Percentiles rank a stretch among this genome's conserved stretches.
phyloP scores from a whole-genome alignment of 371 early-diverging fungal genomes.

The Lichtheimia hyalospora region DNA sequence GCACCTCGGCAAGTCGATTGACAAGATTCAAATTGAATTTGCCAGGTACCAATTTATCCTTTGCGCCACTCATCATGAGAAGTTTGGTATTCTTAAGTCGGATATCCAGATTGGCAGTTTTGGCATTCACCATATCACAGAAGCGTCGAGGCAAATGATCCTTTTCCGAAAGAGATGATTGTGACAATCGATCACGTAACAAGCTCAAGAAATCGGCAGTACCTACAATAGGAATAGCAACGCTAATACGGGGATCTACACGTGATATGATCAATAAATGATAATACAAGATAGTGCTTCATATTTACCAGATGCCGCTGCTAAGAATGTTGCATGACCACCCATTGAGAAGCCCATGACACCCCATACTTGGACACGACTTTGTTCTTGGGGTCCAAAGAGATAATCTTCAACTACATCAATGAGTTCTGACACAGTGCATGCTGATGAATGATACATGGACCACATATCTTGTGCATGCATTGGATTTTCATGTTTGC shows the following conservation, averaged over 20 bases:
- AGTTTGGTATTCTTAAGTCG: slow-evolving; percentile 28
- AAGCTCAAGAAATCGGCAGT: slow-evolving; percentile 32
- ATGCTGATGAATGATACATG: slow-evolving; percentile 37
- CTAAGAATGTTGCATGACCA: slow-evolving; percentile 55
- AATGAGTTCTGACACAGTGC: slow-evolving; percentile 49
- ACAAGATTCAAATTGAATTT: slow-evolving; percentile 23
- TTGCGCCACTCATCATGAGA: slow-evolving; percentile 34
- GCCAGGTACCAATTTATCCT: slow-evolving; percentile 34
- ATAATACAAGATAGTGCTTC: not conserved
- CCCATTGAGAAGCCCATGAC: slow-evolving; percentile 57
- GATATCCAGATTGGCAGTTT: slow-evolving; percentile 16
- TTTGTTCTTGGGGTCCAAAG: slow-evolving; percentile 19
- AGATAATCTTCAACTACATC: slow-evolving; percentile 51
- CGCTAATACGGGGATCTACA: slow-evolving; percentile 42
- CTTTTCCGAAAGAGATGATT: slow-evolving; percentile 9
- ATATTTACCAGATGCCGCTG: slow-evolving; percentile 42
- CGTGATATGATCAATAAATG: not conserved
- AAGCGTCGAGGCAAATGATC: slow-evolving; percentile 26
- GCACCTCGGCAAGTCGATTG: slow-evolving; percentile 12
- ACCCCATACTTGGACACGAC: slow-evolving; percentile 46
- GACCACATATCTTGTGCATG: slow-evolving; percentile 61
- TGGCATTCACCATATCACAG: slow-evolving; percentile 10
- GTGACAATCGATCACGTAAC: slow-evolving; percentile 24
- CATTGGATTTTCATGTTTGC: slow-evolving; percentile 30
- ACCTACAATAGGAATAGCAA: slow-evolving; percentile 44